A percentile compares a stretch with the other conserved stretches of the same genome.
Conservation (phyloP, 441 rosid species). For the Corymbia citriodora region DNA sequence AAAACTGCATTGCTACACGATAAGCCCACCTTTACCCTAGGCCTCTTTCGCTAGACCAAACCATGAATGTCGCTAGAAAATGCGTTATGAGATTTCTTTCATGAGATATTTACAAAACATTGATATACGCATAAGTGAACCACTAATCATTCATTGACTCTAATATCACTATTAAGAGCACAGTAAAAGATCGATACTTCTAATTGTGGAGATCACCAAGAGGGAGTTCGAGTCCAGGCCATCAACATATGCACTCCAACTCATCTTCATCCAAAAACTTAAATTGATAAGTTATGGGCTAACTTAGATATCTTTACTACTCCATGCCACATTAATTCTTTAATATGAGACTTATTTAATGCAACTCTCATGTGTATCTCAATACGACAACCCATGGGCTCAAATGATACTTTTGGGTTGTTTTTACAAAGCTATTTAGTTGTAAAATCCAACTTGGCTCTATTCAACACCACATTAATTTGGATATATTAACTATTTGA, state of each 20-base stretch:
- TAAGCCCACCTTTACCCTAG: rapidly evolving
- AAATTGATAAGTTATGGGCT: rapidly evolving
- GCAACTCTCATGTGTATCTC: neutral
- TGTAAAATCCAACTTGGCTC: neutral
- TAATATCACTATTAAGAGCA: rapidly evolving
- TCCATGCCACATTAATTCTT: neutral
- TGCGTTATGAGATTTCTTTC: neutral
- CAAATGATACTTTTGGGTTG: neutral
- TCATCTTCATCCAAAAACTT: rapidly evolving
- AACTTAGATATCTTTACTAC: neutral
- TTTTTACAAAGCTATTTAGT: neutral
- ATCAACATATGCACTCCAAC: rapidly evolving
- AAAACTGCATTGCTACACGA: rapidly evolving
- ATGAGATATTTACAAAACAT: neutral
- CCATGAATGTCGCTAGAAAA: neutral
- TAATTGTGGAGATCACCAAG: rapidly evolving
- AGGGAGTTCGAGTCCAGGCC: rapidly evolving
- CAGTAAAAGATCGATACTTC: rapidly evolving
- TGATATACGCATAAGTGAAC: neutral
- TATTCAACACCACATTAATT: rapidly evolving
- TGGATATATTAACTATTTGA: neutral
- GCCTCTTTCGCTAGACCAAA: neutral
- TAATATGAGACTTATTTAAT: neutral
- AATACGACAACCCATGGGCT: neutral
- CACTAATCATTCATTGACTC: neutral